Evolutionary conservation across 306 rosid genomes (phyloP), one percentile per base, ranked within the genome.

Genomic region (Castanea mollissima): DNA sequence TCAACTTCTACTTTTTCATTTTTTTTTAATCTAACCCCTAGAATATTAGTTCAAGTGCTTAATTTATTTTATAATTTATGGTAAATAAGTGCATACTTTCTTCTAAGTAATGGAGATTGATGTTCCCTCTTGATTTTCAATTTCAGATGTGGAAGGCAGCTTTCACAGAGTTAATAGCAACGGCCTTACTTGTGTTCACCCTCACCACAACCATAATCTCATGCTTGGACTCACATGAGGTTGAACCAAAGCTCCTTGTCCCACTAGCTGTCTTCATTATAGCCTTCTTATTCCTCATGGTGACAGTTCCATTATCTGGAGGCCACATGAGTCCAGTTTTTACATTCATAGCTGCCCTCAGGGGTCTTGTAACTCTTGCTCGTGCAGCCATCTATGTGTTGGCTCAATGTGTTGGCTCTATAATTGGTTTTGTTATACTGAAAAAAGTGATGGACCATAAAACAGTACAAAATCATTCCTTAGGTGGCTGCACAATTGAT

Each of bases 71-170:
- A 35, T 35, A 35, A 35, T 35, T 35, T 35, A 5, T 35, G 41
- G 8, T 35, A 35, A 32, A 32, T 32, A 32, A 35, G 41, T 35
- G 8, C 41, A 35, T 35, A 35, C 5, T 35, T 35, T 35, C 41
- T 35, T 35, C 41, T 5, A 5, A 35, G 41, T 35, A 35, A 35
- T 35, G 41, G 41, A 35, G 41, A 35, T 35, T 35, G 41, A 35
- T 35, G 41, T 34, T 1, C 2, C 65, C 12, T 18, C 19, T 49
- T 20, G 19, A 65, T 12, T 16, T 73, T 6, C 11, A 69, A n/a
- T 72, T 76, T 56, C 79, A 88, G 96, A 87, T 87, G 85, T 93
- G 97, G 97, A 93, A 75, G 64, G 94, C 88, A 52, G 93, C 90
- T 1, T 27, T 92, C 21, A 90, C 90, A 31, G 92, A 93, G 79